A percentile compares a stretch with the other conserved stretches of the same genome.
phyloP scores from a whole-genome alignment of 2,329 filamentous ascomycete genomes.

The Teratosphaeria nubilosa region DNA sequence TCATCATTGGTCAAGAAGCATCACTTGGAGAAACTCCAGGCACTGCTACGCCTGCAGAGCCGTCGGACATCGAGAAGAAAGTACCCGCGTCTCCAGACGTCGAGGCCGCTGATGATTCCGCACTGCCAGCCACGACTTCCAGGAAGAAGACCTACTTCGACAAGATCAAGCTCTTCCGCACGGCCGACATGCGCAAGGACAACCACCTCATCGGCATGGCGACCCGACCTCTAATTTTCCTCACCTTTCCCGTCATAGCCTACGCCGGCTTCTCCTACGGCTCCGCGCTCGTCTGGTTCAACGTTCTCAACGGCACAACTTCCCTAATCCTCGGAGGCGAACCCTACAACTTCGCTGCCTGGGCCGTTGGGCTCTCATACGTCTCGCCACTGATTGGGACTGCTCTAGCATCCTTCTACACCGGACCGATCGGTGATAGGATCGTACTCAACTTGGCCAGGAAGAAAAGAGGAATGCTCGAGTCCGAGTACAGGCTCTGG shows the following conservation, averaged over 20 bases:
- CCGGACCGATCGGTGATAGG: conserved; percentile 27
- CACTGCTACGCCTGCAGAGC: not conserved
- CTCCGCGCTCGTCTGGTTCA: conserved; percentile 32
- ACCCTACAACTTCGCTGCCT: conserved; percentile 29
- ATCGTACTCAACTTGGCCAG: conserved; percentile 27
- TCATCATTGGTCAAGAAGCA: not conserved
- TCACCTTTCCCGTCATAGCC: conserved; percentile 25
- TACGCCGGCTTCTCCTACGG: conserved; percentile 33
- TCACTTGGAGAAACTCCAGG: not conserved
- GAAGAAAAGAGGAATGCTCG: conserved; percentile 29
- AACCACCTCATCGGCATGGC: conserved; percentile 22
- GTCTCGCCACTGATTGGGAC: conserved; percentile 28
- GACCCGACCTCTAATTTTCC: conserved; percentile 14
- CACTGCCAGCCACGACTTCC: not conserved
- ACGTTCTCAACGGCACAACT: conserved; percentile 34
- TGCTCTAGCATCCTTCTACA: conserved; percentile 27
- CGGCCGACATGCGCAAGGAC: conserved; percentile 21
- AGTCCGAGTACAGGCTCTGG: conserved; percentile 33
- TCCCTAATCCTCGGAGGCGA: conserved; percentile 29
- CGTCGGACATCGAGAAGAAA: conserved; percentile 1
- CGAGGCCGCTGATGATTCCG: conserved; percentile 1
- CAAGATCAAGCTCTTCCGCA: conserved; percentile 24
- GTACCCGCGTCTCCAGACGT: not conserved
- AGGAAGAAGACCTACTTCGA: conserved; percentile 23
- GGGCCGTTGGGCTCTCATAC: conserved; percentile 30